Evolutionary conservation across 768 basidiomycete species (phyloP).

Genomic region (Tricholomella constricta): DNA sequence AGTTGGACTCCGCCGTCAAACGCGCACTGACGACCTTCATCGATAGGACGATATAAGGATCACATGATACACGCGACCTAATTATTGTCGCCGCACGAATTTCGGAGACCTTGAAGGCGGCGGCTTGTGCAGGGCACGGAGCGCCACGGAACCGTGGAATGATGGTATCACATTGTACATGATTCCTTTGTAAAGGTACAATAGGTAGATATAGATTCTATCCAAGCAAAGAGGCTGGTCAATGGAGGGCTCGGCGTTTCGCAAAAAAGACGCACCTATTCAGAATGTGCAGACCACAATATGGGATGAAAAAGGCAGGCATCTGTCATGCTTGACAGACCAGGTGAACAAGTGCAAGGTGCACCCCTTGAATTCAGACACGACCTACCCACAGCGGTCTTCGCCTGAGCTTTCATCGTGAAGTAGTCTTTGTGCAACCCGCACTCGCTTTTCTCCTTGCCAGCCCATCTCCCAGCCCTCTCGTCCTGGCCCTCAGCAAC

Average conservation of each 20-base stretch:
- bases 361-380: not conserved
- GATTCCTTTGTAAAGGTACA: constrained; percentile 7
- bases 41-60: constrained; percentile 6
- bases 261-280: constrained; percentile 7
- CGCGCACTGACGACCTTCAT: constrained; percentile 6
- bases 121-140: not conserved
- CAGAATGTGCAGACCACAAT: not conserved
- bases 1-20: constrained; percentile 21
- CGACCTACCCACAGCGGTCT: constrained; percentile 26
- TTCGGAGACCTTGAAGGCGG: not conserved
- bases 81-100: constrained; percentile 13
- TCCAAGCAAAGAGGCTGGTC: not conserved
- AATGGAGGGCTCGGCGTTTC: not conserved
- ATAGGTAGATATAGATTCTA: constrained; percentile 12
- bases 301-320: not conserved
- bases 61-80: constrained; percentile 20
- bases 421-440: constrained; percentile 94
- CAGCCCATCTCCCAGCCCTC: constrained; percentile 91
- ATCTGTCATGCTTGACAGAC: constrained; percentile 4
- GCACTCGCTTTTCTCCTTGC: constrained; percentile 90
- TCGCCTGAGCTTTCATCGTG: constrained; percentile 62
- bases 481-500: constrained; percentile 76
- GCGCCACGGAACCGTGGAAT: not conserved
- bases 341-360: not conserved
- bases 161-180: constrained; percentile 8